Percentiles rank a stretch among this genome's conserved stretches.
These are phyloP conservation scores for Hemileccinum impolitum DNA, from an alignment of 768 basidiomycete genomes.

Conservation along the genomic window DNA sequence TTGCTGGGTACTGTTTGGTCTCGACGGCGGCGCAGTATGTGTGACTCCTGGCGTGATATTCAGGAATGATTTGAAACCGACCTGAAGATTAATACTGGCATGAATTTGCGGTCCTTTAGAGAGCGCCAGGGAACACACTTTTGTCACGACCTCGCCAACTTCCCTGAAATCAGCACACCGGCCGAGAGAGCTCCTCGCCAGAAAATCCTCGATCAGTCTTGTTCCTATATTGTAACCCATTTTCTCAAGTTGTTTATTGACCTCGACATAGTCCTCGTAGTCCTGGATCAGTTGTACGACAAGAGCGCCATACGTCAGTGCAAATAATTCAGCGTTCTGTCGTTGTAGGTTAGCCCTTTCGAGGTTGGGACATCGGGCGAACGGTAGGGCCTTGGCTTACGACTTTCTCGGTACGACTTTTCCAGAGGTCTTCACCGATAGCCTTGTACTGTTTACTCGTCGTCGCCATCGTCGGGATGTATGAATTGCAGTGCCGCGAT, in stretches of 20 bases:
- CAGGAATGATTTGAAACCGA: slow-evolving; percentile 96
- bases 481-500: not conserved
- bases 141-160: slow-evolving; percentile 92
- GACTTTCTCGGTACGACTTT: slow-evolving; percentile 90
- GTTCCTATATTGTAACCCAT: slow-evolving; percentile 99
- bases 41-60: slow-evolving; percentile 85
- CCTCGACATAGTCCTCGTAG: slow-evolving; percentile 95
- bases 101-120: not conserved
- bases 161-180: slow-evolving; percentile 91
- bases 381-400: slow-evolving; percentile 43
- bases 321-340: slow-evolving; percentile 96
- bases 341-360: slow-evolving; percentile 7
- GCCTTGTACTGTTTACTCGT: slow-evolving; percentile 81
- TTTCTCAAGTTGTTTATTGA: slow-evolving; percentile 96
- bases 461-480: slow-evolving; percentile 51
- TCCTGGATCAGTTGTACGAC: slow-evolving; percentile 99
- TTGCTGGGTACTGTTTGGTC: slow-evolving; percentile 40
- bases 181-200: slow-evolving; percentile 89
- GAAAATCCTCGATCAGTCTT: slow-evolving; percentile 93
- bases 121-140: slow-evolving; percentile 48
- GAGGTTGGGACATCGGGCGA: slow-evolving; percentile 5
- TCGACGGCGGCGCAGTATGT: slow-evolving; percentile 57
- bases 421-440: slow-evolving; percentile 96
- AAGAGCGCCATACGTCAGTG: slow-evolving; percentile 93
- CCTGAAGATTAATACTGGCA: slow-evolving; percentile 43